Base-by-base conservation (phyloP, 108 stramenopile genomes). In the Cyclostephanos tholiformis region DNA sequence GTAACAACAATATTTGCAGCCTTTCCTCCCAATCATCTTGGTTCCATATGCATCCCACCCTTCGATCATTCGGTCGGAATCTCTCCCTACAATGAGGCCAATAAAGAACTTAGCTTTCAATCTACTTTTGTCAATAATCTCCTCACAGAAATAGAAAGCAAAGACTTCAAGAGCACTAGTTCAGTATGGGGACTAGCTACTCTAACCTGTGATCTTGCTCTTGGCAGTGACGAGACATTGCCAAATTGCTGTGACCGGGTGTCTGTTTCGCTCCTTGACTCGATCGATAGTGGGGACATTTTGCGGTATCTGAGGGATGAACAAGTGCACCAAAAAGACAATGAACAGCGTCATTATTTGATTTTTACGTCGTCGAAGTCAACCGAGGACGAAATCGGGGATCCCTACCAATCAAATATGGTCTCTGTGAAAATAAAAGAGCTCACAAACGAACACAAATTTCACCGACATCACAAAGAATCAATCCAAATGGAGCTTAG, bases 61-160 rank as follows among this genome's bases (percentile, higher is more conserved):
- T 53, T 71, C 32, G 50, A 66, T 11, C 46, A 56, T 52, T 48
- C 41, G 2, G 63, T 75, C 23, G 74, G 74, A 17, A 75, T 75
- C 59, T 82, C 74, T 30, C 74, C 80, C 43, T 75, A 75, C 58
- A 57, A 74, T 44, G 58, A 69, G 67, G 74, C 70, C 8, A 75
- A 82, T 71, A 22, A 69, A 44, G 80, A 71, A 50, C 63, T 82
- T 25, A 67, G 59, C 60, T 70, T 71, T 66, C 80, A 75, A 67
- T 82, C 80, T 19, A 71, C 69, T n/a, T 75, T 82, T 71, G 64
- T 46, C 39, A 82, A 82, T 41, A 75, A 73, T 22, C 74, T 75
- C 20, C 22, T 53, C 12, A 71, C 73, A 50, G 67, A 57, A 48
- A 74, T 68, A 35, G 67, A 57, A 49, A 69, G 53, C 39, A 63